phyloP scores from a whole-genome alignment of 176 grass and related monocot genomes.

The Bonia amplexicaulis region DNA sequence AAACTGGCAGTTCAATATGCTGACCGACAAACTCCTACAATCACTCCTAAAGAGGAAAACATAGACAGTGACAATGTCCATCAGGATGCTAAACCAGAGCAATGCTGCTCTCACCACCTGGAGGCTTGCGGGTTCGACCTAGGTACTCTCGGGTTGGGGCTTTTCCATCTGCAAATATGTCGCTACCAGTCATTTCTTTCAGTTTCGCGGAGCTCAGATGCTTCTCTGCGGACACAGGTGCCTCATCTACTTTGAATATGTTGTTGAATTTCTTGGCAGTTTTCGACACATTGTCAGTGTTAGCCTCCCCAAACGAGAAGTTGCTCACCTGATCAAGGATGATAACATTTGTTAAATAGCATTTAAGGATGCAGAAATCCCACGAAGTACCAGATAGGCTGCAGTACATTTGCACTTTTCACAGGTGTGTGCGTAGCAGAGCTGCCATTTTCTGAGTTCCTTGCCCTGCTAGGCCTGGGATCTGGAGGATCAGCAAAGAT shows the following conservation, averaged over 20 bases:
- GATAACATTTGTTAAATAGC: neutral
- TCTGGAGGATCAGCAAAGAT: slow-evolving; percentile 74
- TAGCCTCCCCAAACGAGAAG: slow-evolving; percentile 68
- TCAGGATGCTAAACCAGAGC: slow-evolving; percentile 51
- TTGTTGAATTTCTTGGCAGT: slow-evolving; percentile 66
- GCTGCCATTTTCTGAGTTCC: slow-evolving; percentile 34
- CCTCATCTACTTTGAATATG: slow-evolving; percentile 66
- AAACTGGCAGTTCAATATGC: slow-evolving; percentile 15
- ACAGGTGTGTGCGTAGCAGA: slow-evolving; percentile 29
- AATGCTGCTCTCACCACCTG: slow-evolving; percentile 85
- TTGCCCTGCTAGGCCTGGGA: slow-evolving; percentile 35
- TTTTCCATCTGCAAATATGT: slow-evolving; percentile 80
- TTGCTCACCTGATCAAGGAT: slow-evolving; percentile 35
- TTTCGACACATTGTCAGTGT: slow-evolving; percentile 44
- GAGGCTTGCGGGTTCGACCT: slow-evolving; percentile 73
- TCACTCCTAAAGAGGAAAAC: slow-evolving; percentile 4
- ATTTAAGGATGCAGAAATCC: neutral
- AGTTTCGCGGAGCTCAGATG: slow-evolving; percentile 63
- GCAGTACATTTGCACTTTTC: slow-evolving; percentile 40
- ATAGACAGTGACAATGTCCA: neutral
- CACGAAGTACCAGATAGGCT: neutral
- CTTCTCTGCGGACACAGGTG: slow-evolving; percentile 47
- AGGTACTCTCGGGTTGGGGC: slow-evolving; percentile 38
- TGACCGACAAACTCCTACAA: slow-evolving; percentile 6
- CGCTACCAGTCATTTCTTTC: slow-evolving; percentile 74